Percentiles rank a stretch among this genome's conserved stretches.
Conservation (phyloP, 1,284 basidiomycete species). For the Sporisorium graminicola region DNA sequence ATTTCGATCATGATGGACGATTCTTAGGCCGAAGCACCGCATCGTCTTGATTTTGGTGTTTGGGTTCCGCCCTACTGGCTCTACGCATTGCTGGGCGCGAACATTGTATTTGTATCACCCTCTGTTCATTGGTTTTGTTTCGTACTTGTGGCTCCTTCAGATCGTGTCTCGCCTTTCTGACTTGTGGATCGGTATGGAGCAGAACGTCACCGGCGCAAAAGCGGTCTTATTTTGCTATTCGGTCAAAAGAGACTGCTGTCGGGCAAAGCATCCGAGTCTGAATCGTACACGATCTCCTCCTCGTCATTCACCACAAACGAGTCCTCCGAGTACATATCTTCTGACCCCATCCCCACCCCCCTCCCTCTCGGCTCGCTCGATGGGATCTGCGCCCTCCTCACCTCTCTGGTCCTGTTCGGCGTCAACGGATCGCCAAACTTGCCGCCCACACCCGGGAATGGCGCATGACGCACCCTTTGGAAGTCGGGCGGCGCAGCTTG, state of each 20-base stretch:
- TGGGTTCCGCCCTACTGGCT: background rate
- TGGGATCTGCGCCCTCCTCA: constrained; percentile 17
- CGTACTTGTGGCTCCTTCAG: constrained; percentile 3
- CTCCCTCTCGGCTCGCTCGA: constrained; percentile 42
- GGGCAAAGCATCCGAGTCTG: constrained; percentile 28
- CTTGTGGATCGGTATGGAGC: background rate
- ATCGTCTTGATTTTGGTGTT: background rate
- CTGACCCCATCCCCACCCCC: constrained; percentile 15
- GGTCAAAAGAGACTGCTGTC: constrained; percentile 38
- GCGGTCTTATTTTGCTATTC: background rate
- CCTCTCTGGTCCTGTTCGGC: constrained; percentile 7
- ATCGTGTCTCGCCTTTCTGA: constrained; percentile 1
- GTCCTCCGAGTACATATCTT: constrained; percentile 61
- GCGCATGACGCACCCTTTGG: constrained; percentile 23
- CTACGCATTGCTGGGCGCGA: background rate
- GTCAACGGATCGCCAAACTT: constrained; percentile 38
- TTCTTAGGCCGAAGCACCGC: constrained; percentile 31
- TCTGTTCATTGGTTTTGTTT: background rate
- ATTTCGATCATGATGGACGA: constrained; percentile 98
- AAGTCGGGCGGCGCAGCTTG: constrained; percentile 54
- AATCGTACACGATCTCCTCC: constrained; percentile 51
- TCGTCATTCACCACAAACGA: constrained; percentile 64
- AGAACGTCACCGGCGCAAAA: background rate
- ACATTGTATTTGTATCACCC: constrained; percentile 11
- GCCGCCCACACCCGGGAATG: constrained; percentile 57